phyloP scores from a whole-genome alignment of 2,329 filamentous ascomycete genomes.

The Lasiodiplodia theobromae region DNA sequence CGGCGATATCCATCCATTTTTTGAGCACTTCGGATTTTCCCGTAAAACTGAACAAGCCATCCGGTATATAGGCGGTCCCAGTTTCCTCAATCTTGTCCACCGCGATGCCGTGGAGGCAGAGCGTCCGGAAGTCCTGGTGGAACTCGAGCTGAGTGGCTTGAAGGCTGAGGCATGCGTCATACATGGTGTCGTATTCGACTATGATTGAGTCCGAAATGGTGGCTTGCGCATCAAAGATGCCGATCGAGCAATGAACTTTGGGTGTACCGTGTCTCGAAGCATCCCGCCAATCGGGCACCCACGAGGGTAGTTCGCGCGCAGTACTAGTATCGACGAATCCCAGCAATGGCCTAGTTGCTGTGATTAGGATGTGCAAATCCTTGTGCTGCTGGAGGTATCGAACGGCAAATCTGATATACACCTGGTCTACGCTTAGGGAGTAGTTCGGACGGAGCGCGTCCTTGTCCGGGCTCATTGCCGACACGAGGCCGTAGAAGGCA shows the following conservation, averaged over 20 bases:
- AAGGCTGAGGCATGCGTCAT: neutral
- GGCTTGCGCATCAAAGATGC: too few relatives aligned
- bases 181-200: neutral
- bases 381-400: neutral
- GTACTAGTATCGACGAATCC: neutral
- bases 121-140: neutral
- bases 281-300: constrained; percentile 3
- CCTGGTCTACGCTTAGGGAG: neutral
- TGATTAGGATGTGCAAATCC: neutral
- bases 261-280: too few relatives aligned
- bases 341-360: neutral
- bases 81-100: neutral
- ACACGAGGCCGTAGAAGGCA: neutral
- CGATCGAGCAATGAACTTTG: too few relatives aligned
- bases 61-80: too few relatives aligned
- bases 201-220: too few relatives aligned
- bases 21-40: too few relatives aligned
- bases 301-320: neutral
- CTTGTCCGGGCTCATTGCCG: neutral
- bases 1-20: too few relatives aligned
- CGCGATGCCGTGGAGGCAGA: neutral
- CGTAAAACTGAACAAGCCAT: too few relatives aligned
- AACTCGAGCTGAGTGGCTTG: neutral
- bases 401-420: neutral
- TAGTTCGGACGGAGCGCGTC: neutral